phyloP scores from a whole-genome alignment of 441 rosid species.

The Isatis lusitanica region DNA sequence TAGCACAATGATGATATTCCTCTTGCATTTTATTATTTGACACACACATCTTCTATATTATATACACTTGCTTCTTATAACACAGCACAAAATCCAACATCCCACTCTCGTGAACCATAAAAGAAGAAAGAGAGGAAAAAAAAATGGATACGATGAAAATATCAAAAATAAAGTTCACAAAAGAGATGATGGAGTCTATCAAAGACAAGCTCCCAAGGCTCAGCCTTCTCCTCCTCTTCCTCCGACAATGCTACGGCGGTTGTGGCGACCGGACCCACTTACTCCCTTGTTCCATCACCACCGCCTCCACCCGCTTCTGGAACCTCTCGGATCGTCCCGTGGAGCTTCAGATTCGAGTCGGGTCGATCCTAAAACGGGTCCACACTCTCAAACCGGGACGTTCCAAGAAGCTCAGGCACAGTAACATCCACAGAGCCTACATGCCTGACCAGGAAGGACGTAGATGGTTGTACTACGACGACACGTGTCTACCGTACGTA shows the following conservation, averaged over 20 bases:
- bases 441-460: slow-evolving; percentile 54
- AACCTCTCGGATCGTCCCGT: slow-evolving; percentile 76
- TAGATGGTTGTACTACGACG: slow-evolving; percentile 71
- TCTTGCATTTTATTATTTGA: slow-evolving; percentile 6
- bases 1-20: neutral
- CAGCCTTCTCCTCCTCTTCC: slow-evolving; percentile 45
- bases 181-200: slow-evolving; percentile 39
- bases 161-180: slow-evolving; percentile 45
- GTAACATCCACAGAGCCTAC: slow-evolving; percentile 74
- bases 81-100: slow-evolving; percentile 8
- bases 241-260: slow-evolving; percentile 74
- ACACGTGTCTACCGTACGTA: slow-evolving; percentile 77
- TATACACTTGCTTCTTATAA: neutral
- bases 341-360: slow-evolving; percentile 80
- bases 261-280: slow-evolving; percentile 65
- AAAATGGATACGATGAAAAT: slow-evolving; percentile 21
- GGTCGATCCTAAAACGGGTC: slow-evolving; percentile 77
- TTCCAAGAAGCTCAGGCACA: slow-evolving; percentile 72
- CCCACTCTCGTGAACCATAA: slow-evolving; percentile 21
- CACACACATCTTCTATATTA: neutral
- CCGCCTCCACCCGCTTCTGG: slow-evolving; percentile 55
- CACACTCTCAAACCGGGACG: slow-evolving; percentile 81
- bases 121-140: slow-evolving; percentile 3
- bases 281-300: slow-evolving; percentile 31
- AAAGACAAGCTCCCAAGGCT: slow-evolving; percentile 50